These are phyloP conservation scores for Suillus placidus DNA, from an alignment of 768 basidiomycete genomes.

Conservation along the genomic window DNA sequence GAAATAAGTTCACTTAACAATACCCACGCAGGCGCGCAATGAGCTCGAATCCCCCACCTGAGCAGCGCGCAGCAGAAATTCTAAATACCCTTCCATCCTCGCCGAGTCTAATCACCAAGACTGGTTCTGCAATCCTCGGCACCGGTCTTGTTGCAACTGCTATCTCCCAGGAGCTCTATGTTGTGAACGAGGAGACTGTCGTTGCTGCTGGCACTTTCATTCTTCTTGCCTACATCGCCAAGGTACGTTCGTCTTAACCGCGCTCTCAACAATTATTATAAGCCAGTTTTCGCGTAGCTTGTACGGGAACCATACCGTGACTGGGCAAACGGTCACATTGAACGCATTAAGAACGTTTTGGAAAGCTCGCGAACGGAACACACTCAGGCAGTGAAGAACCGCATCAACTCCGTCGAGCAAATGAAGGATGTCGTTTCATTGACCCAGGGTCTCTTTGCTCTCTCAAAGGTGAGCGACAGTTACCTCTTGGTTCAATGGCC, in stretches of 20 bases:
- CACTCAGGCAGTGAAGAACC: slow-evolving; percentile 89
- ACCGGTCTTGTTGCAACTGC: slow-evolving; percentile 88
- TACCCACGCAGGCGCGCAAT: slow-evolving; percentile 58
- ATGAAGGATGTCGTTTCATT: slow-evolving; percentile 96
- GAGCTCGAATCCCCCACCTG: slow-evolving; percentile 71
- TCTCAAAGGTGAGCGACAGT: slow-evolving; percentile 73
- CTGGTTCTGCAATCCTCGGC: slow-evolving; percentile 88
- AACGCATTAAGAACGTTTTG: slow-evolving; percentile 80
- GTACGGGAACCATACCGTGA: slow-evolving; percentile 86
- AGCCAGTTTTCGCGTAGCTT: slow-evolving; percentile 46
- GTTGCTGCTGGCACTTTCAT: slow-evolving; percentile 83
- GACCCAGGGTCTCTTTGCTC: slow-evolving; percentile 86
- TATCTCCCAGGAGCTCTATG: slow-evolving; percentile 96
- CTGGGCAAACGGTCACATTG: slow-evolving; percentile 90
- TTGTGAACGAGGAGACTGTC: slow-evolving; percentile 95
- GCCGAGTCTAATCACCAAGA: slow-evolving; percentile 91
- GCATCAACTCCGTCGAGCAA: slow-evolving; percentile 88
- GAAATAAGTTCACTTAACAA: slow-evolving; percentile 13
- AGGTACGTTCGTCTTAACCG: slow-evolving; percentile 49
- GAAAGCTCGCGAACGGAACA: slow-evolving; percentile 84
- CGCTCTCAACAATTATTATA: slow-evolving; percentile 10
- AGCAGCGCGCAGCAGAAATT: slow-evolving; percentile 86
- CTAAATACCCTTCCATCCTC: slow-evolving; percentile 86
- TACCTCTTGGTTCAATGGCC: not conserved
- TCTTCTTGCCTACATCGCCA: slow-evolving; percentile 80